These are phyloP conservation scores for Clohesyomyces aquaticus DNA, from an alignment of 495 filamentous ascomycete genomes.

Conservation along the genomic window DNA sequence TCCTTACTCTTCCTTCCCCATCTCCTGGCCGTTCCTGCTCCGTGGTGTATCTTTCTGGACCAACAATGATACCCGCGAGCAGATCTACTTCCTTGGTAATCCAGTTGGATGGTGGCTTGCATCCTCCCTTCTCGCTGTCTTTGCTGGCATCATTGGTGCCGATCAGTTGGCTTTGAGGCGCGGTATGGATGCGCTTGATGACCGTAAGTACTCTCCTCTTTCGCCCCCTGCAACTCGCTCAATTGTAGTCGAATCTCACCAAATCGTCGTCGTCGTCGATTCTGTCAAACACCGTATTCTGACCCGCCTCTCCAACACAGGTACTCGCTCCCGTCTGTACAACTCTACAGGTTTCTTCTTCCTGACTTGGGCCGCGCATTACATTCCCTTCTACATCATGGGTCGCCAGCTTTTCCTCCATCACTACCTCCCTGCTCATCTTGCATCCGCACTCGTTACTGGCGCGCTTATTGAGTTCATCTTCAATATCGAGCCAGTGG, in stretches of 20 bases:
- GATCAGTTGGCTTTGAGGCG: conserved; percentile 91
- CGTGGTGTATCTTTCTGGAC: conserved; percentile 99
- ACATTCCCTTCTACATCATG: conserved; percentile 76
- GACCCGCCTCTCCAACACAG: conserved; percentile 47
- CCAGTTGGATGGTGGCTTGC: conserved; percentile 97
- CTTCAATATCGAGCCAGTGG: conserved; percentile 81
- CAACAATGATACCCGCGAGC: conserved; percentile 90
- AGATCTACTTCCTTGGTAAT: conserved; percentile 99
- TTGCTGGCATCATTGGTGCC: conserved; percentile 86
- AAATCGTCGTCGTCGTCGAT: neutral
- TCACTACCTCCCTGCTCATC: conserved; percentile 83
- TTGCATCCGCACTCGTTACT: conserved; percentile 88
- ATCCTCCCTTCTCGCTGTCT: conserved; percentile 88
- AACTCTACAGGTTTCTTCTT: conserved; percentile 99
- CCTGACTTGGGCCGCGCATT: conserved; percentile 79
- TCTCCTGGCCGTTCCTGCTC: conserved; percentile 96
- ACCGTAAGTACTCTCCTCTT: conserved; percentile 67
- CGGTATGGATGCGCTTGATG: conserved; percentile 90
- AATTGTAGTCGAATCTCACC: neutral
- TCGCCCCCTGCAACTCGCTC: conserved; percentile 10
- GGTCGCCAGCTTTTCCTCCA: conserved; percentile 75
- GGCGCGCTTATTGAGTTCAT: conserved; percentile 97
- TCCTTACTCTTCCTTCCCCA: conserved; percentile 91
- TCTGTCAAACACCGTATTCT: conserved; percentile 1
- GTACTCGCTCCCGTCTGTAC: conserved; percentile 89